Base-by-base conservation (phyloP, 1,139 yeast species). In the Candida tetrigidarum region DNA sequence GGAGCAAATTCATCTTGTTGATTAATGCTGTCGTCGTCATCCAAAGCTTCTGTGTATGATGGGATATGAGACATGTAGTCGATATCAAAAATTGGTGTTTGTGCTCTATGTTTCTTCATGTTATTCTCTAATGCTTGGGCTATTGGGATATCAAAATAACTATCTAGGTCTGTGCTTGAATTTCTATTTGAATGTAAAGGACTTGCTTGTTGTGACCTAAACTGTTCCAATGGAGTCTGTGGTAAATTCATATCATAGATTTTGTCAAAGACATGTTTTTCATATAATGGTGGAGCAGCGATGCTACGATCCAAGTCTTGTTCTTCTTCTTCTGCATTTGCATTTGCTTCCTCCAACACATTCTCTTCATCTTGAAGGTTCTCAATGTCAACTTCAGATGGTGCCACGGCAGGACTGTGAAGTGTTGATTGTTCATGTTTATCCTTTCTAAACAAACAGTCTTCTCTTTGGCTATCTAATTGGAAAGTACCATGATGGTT, bases 401-500 rank as follows among this genome's bases (percentile, higher is more conserved):
- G 41, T 47, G 55, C 25, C 5, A 44, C 38, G 8, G 48, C 30
- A 6, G 62, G 55, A 30, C 59, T 48, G 22, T 22, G 25, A 22
- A 44, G 41, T n/a, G 48, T 23, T 22, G 53, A 54, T 9, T 12
- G 37, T 11, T 23, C 39, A 5, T 9, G 49, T 35, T 34, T 37
- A 42, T 64, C 64, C 33, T 58, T 59, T 44, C 58, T 64, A 55
- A 72, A 73, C n/a, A 75, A 61, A 4, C 66, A 52, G 45, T 69
- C 76, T 35, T 71, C 73, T 27, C 57, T 60, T 19, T 58, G 57
- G 33, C 62, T 63, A 11, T 59, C 62, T 20, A 73, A 60, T 27
- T 74, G 64, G 55, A 83, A 78, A 39, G 70, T 70, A 3, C 81
- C 78, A 50, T 71, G 73, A 10, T 80, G 78, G 29, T 64, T 60